Evolutionary conservation across 306 rosid genomes (phyloP).

Genomic region (Crotalaria pallida): DNA sequence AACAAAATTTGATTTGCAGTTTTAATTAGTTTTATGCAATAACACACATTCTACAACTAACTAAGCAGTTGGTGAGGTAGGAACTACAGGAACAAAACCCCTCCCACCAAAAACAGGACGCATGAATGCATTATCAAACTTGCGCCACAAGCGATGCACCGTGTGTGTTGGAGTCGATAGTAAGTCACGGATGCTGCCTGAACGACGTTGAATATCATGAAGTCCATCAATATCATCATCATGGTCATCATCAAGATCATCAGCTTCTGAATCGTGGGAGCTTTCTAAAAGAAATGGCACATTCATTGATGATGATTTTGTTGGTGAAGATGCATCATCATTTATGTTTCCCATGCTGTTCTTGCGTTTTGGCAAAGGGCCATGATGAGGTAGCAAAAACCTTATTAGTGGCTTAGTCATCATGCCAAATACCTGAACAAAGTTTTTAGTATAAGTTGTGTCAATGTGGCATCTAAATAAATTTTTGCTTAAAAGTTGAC

Average conservation of each 20-base stretch:
- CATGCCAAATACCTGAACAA: slow-evolving; percentile 76
- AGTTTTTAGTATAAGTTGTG: not conserved
- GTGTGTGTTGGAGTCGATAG: slow-evolving; percentile 70
- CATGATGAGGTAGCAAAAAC: slow-evolving; percentile 46
- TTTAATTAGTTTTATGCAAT: no score
- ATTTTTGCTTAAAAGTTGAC: not conserved
- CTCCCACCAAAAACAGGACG: slow-evolving; percentile 97
- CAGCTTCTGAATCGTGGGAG: slow-evolving; percentile 56
- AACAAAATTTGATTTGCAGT: no score
- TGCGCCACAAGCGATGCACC: slow-evolving; percentile 86
- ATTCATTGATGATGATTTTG: slow-evolving; percentile 24
- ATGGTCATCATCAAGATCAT: slow-evolving; percentile 29
- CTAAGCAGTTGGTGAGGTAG: slow-evolving; percentile 60
- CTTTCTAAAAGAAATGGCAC: slow-evolving; percentile 56
- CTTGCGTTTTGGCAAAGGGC: slow-evolving; percentile 30
- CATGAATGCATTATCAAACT: slow-evolving; percentile 79
- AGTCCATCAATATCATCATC: not conserved
- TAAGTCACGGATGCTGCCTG: slow-evolving; percentile 65
- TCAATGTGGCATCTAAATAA: slow-evolving; percentile 7
- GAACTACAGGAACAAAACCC: slow-evolving; percentile 78
- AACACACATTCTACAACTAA: no score
- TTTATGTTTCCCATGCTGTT: slow-evolving; percentile 41
- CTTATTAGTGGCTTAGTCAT: slow-evolving; percentile 92
- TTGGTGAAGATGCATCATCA: slow-evolving; percentile 46
- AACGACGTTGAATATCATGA: slow-evolving; percentile 12